Conservation (phyloP, 148 eudicot species). For the Polygonum maritimum region DNA sequence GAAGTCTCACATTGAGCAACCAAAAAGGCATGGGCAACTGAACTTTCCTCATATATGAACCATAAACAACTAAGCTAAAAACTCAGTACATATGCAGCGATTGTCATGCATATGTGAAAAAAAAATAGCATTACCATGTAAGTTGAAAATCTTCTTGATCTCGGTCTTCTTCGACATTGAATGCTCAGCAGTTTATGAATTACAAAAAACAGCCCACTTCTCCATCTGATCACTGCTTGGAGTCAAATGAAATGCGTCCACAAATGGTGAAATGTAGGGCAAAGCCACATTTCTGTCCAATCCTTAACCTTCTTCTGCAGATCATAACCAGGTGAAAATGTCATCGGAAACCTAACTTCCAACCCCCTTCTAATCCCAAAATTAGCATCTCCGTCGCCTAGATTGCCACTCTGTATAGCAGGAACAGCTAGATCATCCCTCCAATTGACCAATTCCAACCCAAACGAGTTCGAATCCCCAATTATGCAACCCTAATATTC, state of each 20-base stretch:
- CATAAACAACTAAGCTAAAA: background rate
- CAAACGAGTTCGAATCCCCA: conserved; percentile 14
- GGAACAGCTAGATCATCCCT: conserved; percentile 46
- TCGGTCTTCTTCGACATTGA: conserved; percentile 64
- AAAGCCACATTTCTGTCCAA: conserved; percentile 70
- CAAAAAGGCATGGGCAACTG: background rate
- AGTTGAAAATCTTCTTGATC: conserved; percentile 31
- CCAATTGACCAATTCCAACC: conserved; percentile 60
- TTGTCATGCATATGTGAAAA: background rate
- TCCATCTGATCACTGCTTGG: conserved; percentile 61
- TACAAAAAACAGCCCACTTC: conserved; percentile 58
- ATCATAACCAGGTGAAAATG: conserved; percentile 63
- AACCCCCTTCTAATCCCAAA: no score
- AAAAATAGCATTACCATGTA: background rate
- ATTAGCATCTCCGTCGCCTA: conserved; percentile 14
- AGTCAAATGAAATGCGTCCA: conserved; percentile 52
- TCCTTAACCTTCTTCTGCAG: conserved; percentile 51
- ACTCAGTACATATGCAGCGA: background rate
- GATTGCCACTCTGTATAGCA: conserved; percentile 25
- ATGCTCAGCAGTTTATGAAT: conserved; percentile 63
- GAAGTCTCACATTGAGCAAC: background rate
- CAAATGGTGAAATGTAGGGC: conserved; percentile 84
- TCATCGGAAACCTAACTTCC: conserved; percentile 44
- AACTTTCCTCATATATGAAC: background rate
- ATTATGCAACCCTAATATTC: conserved; percentile 39